Percentiles rank a stretch among this genome's conserved stretches.
Evolutionary conservation across 768 basidiomycete species (phyloP).

Genomic region (Kwoniella sp.): DNA sequence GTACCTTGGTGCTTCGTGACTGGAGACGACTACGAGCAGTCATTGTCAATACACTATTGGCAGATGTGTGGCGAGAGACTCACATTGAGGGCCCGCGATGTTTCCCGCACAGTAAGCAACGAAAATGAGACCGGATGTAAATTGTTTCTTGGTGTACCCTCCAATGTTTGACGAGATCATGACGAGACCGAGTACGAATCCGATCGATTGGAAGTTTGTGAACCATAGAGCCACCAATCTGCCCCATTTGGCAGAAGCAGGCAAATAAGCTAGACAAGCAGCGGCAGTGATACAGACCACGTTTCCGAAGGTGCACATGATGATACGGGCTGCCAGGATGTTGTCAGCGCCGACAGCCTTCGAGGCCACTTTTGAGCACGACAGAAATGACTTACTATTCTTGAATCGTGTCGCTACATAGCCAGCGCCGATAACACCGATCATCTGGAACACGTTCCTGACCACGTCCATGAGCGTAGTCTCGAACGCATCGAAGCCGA

Average conservation of each 20-base stretch:
- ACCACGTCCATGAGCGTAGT: conserved; percentile 46
- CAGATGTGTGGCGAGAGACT: background rate
- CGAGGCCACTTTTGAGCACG: no score
- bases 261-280: conserved; percentile 51
- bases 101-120: conserved; percentile 44
- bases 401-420: conserved; percentile 37
- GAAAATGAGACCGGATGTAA: conserved; percentile 51
- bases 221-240: conserved; percentile 56
- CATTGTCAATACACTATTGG: conserved; percentile 14
- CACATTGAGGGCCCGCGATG: background rate
- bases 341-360: no score
- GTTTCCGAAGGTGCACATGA: conserved; percentile 32
- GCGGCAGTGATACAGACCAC: conserved; percentile 55
- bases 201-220: conserved; percentile 44
- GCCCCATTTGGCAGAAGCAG: conserved; percentile 47
- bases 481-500: conserved; percentile 42
- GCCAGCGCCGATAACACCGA: conserved; percentile 31
- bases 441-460: conserved; percentile 35
- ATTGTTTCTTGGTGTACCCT: conserved; percentile 42
- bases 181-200: conserved; percentile 41
- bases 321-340: background rate
- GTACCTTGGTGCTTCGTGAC: conserved; percentile 36
- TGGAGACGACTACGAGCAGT: conserved; percentile 29
- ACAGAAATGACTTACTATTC: conserved; percentile 24
- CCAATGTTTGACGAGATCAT: conserved; percentile 49